Percentiles rank a stretch among this genome's conserved stretches.
phyloP scores from a whole-genome alignment of 495 filamentous ascomycete genomes.

The Aspergillus coremiiformis region DNA sequence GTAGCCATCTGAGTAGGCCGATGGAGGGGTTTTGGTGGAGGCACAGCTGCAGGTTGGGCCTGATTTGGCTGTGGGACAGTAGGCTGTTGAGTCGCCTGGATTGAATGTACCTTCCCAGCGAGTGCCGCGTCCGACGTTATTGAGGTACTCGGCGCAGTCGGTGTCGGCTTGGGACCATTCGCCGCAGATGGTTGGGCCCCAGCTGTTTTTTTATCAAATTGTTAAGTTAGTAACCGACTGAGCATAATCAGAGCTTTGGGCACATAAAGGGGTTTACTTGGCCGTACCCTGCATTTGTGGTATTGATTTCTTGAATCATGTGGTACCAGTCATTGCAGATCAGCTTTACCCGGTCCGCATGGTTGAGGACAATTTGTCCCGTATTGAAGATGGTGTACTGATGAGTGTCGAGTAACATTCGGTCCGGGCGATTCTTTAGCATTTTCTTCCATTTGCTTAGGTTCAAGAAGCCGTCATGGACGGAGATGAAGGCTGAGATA shows the following conservation, averaged over 20 bases:
- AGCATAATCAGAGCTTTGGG: background rate
- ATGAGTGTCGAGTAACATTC: conserved; percentile 81
- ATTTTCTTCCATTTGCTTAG: conserved; percentile 70
- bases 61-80: conserved; percentile 59
- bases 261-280: background rate
- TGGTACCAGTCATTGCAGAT: conserved; percentile 79
- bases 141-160: conserved; percentile 82
- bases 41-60: conserved; percentile 58
- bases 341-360: conserved; percentile 69
- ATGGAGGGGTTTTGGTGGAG: conserved; percentile 64
- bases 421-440: conserved; percentile 43
- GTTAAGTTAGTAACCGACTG: conserved; percentile 4
- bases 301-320: conserved; percentile 64
- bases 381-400: conserved; percentile 88
- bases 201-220: conserved; percentile 43
- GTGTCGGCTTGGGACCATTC: conserved; percentile 99
- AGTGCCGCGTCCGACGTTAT: conserved; percentile 80
- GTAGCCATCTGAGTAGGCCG: conserved; percentile 62
- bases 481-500: conserved; percentile 55
- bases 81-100: conserved; percentile 53
- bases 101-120: conserved; percentile 82
- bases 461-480: conserved; percentile 81
- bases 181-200: conserved; percentile 93
- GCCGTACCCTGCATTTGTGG: conserved; percentile 59
- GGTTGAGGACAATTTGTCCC: conserved; percentile 62